phyloP scores from a whole-genome alignment of 768 basidiomycete genomes.

The Suillus variegatus region DNA sequence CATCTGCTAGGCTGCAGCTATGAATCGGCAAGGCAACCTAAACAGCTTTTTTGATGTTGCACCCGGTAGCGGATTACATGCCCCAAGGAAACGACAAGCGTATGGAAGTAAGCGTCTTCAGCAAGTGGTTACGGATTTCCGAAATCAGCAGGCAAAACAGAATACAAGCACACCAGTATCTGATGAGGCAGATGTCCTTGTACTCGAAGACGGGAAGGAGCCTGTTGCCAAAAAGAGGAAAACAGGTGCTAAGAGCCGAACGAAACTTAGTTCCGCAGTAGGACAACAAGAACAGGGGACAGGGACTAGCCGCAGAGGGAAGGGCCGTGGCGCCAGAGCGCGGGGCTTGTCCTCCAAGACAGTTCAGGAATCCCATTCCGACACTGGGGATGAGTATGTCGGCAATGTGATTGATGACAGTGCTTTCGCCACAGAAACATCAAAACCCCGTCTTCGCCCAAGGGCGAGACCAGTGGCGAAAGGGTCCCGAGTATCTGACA shows the following conservation, averaged over 20 bases:
- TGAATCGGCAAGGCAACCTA: slow-evolving; percentile 79
- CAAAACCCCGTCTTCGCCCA: slow-evolving; percentile 39
- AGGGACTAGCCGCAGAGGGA: slow-evolving; percentile 3
- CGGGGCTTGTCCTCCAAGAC: background rate
- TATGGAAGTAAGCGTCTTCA: slow-evolving; percentile 88
- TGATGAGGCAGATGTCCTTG: slow-evolving; percentile 25
- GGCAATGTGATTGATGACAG: slow-evolving; percentile 14
- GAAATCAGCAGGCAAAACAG: slow-evolving; percentile 43
- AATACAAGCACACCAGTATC: slow-evolving; percentile 16
- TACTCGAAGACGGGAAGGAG: slow-evolving; percentile 26
- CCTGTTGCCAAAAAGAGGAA: slow-evolving; percentile 34
- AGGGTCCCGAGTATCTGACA: slow-evolving; percentile 9
- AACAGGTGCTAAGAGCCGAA: slow-evolving; percentile 18
- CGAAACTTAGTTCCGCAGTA: background rate
- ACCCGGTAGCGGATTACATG: slow-evolving; percentile 65
- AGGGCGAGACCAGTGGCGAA: slow-evolving; percentile 36
- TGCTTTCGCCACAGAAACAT: slow-evolving; percentile 11
- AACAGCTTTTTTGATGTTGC: slow-evolving; percentile 74
- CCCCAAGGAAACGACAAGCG: slow-evolving; percentile 77
- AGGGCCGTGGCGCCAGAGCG: background rate
- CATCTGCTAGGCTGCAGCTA: slow-evolving; percentile 48
- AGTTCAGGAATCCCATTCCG: slow-evolving; percentile 14
- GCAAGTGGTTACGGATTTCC: slow-evolving; percentile 80
- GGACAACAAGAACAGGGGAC: background rate
- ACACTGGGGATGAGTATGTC: slow-evolving; percentile 21